Evolutionary conservation across 345 rosid species (phyloP).

Genomic region (Angophora floribunda): DNA sequence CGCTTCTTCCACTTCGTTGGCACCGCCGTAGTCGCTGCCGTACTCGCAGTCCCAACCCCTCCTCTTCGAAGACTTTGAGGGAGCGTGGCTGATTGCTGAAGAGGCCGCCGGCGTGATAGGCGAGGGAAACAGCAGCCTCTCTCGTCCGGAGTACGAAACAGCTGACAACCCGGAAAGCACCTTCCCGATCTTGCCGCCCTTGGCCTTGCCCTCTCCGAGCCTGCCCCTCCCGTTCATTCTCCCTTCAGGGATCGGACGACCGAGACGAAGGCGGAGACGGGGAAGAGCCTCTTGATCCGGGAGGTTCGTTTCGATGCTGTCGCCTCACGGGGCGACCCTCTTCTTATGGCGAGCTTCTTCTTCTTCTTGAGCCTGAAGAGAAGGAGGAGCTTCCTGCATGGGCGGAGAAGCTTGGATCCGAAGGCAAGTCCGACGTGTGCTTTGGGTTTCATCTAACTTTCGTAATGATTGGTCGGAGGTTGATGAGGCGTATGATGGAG

Average conservation of each 20-base stretch:
- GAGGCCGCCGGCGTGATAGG: not conserved
- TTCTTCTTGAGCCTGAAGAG: not conserved
- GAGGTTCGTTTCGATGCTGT: not conserved
- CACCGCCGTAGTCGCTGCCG: not conserved
- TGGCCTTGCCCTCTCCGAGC: not conserved
- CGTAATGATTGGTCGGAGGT: not conserved
- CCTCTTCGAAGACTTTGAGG: not conserved
- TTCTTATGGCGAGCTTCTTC: not conserved
- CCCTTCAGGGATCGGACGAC: not conserved
- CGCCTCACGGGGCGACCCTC: not conserved
- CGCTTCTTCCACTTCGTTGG: conserved; percentile 52
- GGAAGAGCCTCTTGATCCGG: not conserved
- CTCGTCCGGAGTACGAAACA: not conserved
- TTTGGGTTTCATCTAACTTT: not conserved
- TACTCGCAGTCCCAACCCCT: not conserved
- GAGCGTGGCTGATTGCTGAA: not conserved
- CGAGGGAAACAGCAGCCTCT: not conserved
- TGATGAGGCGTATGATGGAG: not conserved
- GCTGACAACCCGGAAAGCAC: not conserved
- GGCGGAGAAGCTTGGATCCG: not conserved
- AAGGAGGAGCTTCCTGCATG: not conserved
- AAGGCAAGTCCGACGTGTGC: not conserved
- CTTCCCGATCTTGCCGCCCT: not conserved
- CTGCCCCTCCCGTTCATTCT: not conserved
- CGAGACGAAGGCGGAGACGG: not conserved